phyloP scores from a whole-genome alignment of 2,329 filamentous ascomycete species.

The Seiridium cupressi region DNA sequence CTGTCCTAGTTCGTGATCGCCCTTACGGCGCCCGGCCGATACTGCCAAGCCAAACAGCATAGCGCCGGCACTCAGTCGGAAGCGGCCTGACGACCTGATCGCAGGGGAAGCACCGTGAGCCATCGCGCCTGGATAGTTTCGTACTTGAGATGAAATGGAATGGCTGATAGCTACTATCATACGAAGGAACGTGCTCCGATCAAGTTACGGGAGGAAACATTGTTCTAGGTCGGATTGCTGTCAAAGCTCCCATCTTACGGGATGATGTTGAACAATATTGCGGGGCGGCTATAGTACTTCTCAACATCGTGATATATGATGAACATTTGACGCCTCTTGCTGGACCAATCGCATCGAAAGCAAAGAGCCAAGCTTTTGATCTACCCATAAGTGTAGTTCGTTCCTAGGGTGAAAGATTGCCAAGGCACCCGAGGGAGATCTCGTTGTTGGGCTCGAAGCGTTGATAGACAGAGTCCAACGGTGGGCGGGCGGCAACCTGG shows the following conservation, averaged over 20 bases:
- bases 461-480: not conserved
- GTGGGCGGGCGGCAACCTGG: not conserved
- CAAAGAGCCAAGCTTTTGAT: not conserved
- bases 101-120: constrained; percentile 1
- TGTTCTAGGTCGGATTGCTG: not conserved
- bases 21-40: not conserved
- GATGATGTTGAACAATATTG: not conserved
- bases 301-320: not conserved
- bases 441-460: not conserved
- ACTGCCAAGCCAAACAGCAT: constrained; percentile 6
- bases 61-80: constrained; percentile 1
- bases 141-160: constrained; percentile 4
- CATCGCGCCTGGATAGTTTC: constrained; percentile 3
- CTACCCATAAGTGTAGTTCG: not conserved
- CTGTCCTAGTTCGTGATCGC: too few relatives aligned
- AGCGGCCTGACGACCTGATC: not conserved
- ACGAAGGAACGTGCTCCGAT: not conserved
- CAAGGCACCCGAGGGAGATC: not conserved
- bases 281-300: not conserved
- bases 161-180: not conserved
- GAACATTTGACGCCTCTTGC: not conserved
- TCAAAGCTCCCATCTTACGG: not conserved
- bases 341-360: constrained; percentile 4
- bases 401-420: not conserved
- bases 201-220: not conserved